Evolutionary conservation across 306 rosid genomes (phyloP), one percentile per base, ranked within the genome.

Genomic region (Hippophae rhamnoides): DNA sequence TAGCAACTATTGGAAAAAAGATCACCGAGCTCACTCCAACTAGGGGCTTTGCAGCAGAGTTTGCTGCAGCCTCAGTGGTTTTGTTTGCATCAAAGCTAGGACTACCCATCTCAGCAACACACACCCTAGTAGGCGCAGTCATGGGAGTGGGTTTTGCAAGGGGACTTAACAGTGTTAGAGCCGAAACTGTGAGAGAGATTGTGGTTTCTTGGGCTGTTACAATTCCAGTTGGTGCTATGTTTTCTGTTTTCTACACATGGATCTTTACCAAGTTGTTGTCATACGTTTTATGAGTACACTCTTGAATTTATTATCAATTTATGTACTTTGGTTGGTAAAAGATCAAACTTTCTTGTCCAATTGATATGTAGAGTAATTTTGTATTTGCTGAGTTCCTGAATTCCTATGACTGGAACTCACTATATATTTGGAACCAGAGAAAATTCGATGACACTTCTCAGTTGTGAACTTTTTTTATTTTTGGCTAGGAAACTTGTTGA

Each of bases 61-160:
- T 93, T 71, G 97, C 99, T 10, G 99, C 97, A 3, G 99, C 99
- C 38, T 88, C 86, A 7, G 95, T 92, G 56, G 99, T 92, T 70
- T 72, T 92, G 25, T 79, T 74, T 73, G 99, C 99, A 23, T 92
- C 99, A 0, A 88, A 86, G 66, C 78, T 92, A 14, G 95, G 86
- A 11, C 58, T 86, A 9, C 97, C 99, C 1, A 92, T 92, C 69
- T 88, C 99, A 3, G 97, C 89, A 58, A 88, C 99, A 2, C 99
- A 92, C 63, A 88, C 99, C 13, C 74, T 92, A 54, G 99, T 88
- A 6, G 97, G 99, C 54, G 99, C 99, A 10, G 99, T 92, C 41
- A 92, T 92, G 99, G 99, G 99, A 5, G 99, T 92, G 5, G 99
- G 99, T 12, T 88, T 92, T 61, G 99, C 99, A 7, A 85, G 99